Percentiles rank a stretch among this genome's conserved stretches.
These are phyloP conservation scores for Ganoderma resinaceum DNA, from an alignment of 1,284 basidiomycete species.

Conservation along the genomic window DNA sequence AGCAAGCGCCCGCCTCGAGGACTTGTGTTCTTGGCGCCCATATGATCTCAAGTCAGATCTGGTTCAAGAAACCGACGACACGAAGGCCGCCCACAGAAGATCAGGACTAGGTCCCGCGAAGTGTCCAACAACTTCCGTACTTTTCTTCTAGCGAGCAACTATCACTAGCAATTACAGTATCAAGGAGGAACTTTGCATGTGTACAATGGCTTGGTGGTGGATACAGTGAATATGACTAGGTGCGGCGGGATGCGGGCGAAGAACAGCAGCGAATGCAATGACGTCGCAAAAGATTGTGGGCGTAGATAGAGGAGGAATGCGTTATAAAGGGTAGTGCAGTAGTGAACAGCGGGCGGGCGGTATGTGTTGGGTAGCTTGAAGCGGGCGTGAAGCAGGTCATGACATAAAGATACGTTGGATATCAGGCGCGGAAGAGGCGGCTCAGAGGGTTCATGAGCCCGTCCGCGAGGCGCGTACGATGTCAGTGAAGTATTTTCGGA, in stretches of 20 bases:
- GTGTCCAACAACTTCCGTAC: constrained; percentile 7
- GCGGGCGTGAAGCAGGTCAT: constrained; percentile 12
- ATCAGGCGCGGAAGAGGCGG: neutral
- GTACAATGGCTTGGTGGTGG: constrained; percentile 28
- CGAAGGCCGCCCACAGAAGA: neutral
- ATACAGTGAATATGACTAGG: constrained; percentile 28
- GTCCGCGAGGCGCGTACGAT: constrained; percentile 78
- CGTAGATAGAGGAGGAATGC: constrained; percentile 20
- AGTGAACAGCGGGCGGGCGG: constrained; percentile 24
- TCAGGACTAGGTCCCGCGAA: neutral
- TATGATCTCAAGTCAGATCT: neutral
- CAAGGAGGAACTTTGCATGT: constrained; percentile 17
- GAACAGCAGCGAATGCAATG: constrained; percentile 24
- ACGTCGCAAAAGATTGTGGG: constrained; percentile 24
- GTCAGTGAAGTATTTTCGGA: constrained; percentile 91
- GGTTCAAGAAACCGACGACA: neutral
- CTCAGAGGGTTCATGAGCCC: constrained; percentile 46
- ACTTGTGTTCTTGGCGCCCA: neutral
- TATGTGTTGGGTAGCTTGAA: constrained; percentile 17
- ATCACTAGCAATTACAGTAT: constrained; percentile 32
- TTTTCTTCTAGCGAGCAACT: constrained; percentile 24
- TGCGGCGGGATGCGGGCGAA: constrained; percentile 10
- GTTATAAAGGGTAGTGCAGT: constrained; percentile 18
- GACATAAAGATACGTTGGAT: constrained; percentile 24
- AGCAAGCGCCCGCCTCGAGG: constrained; percentile 7